Base-by-base conservation (phyloP, 371 early-diverging fungal species). In the Blyttiomyces sp. region DNA sequence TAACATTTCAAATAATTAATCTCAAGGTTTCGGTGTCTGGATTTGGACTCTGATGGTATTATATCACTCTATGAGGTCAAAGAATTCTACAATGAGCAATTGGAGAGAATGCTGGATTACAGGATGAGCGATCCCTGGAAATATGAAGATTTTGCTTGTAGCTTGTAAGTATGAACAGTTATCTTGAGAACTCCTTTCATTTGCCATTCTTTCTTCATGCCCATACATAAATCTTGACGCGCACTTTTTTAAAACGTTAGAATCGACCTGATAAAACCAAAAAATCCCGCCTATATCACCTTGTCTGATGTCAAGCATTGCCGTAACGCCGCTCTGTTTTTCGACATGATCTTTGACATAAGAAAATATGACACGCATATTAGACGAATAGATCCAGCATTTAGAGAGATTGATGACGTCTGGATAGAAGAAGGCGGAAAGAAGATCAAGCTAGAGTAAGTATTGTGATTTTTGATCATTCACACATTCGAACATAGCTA, bases 21-120 rank as follows among this genome's bases (percentile, higher is more conserved):
- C n/a, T n/a, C n/a, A n/a, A 63, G 64, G 64, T 96, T 95, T 77
- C 83, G 92, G 50, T 88, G 88, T 53, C 71, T 95, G 73, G 96
- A 96, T 68, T 68, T 87, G 7, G 95, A 96, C 68, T 88, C 89
- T 6, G 95, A 95, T 72, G 95, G 94, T 4, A 56, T 87, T 2
- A 71, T 96, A 16, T 83, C 87, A 9, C 75, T 88, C n/a, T 89
- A 87, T 72, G 96, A 96, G 72, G 68, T 96, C 11, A 77, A 84
- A 34, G 81, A 86, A 48, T 88, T 94, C 66, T 95, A 84, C 76
- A 83, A 86, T 35, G 93, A 94, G 60, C 94, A 95, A 69, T 78
- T 75, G 13, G 63, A 70, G 42, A 66, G 88, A 43, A 89, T 89
- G 89, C 61, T 80, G 39, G 77, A 79, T 52, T 69, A 64, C 59